These are phyloP conservation scores for Zygosaccharomyces siamensis DNA, from an alignment of 805 yeast species.

Conservation along the genomic window DNA sequence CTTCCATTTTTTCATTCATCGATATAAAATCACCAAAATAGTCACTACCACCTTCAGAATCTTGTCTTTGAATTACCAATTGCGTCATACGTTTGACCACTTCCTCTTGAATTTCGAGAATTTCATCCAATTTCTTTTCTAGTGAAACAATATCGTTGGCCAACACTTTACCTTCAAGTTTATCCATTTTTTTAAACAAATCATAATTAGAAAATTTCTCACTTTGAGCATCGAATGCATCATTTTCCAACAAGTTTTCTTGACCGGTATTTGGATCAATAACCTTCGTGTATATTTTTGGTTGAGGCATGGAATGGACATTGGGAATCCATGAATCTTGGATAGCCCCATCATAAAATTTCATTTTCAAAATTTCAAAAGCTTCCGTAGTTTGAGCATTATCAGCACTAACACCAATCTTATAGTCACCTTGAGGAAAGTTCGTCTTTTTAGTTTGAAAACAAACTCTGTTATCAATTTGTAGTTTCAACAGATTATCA, in stretches of 20 bases:
- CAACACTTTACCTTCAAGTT: slow-evolving; percentile 34
- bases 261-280: slow-evolving; percentile 36
- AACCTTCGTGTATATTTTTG: slow-evolving; percentile 42
- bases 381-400: slow-evolving; percentile 47
- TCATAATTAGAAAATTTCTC: slow-evolving; percentile 25
- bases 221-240: slow-evolving; percentile 21
- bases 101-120: slow-evolving; percentile 23
- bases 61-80: slow-evolving; percentile 12
- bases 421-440: slow-evolving; percentile 40
- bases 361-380: slow-evolving; percentile 59
- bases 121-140: slow-evolving; percentile 22
- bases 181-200: slow-evolving; percentile 29
- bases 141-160: slow-evolving; percentile 33
- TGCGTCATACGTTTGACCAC: slow-evolving; percentile 22
- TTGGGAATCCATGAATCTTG: slow-evolving; percentile 57
- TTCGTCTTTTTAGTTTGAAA: slow-evolving; percentile 56
- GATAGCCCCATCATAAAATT: slow-evolving; percentile 49
- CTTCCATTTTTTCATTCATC: slow-evolving; percentile 29
- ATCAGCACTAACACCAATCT: slow-evolving; percentile 51
- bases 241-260: slow-evolving; percentile 31
- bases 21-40: slow-evolving; percentile 27
- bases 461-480: slow-evolving; percentile 66
- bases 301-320: slow-evolving; percentile 43
- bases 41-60: slow-evolving; percentile 9
- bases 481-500: slow-evolving; percentile 51